Conservation (phyloP, 805 yeast species). For the Wickerhamiella nectarea region DNA sequence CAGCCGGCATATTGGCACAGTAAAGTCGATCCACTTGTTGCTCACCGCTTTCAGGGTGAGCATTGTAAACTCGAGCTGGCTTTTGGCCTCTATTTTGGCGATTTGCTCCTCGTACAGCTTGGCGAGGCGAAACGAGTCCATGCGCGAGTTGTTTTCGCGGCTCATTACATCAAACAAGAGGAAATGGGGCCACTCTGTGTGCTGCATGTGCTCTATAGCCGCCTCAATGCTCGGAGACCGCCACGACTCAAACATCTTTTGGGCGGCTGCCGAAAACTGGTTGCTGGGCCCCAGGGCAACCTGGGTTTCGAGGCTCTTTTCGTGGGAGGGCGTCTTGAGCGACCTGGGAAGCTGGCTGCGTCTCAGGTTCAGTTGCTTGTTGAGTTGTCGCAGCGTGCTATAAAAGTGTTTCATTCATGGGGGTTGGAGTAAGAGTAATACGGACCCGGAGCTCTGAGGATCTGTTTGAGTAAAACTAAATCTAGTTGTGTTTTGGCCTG, state of each 20-base stretch:
- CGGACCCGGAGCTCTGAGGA: no score
- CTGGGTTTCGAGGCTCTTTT: background rate
- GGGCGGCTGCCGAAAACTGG: no score
- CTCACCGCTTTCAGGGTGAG: conserved; percentile 18
- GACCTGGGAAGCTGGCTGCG: background rate
- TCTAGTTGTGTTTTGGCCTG: no score
- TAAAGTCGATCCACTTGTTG: conserved; percentile 16
- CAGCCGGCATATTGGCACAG: conserved; percentile 20
- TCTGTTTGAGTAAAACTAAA: no score
- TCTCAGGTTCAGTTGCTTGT: background rate
- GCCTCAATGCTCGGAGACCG: conserved; percentile 11
- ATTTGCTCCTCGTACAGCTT: conserved; percentile 16
- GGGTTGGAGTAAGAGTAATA: no score
- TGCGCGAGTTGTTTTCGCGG: conserved; percentile 16
- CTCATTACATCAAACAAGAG: conserved; percentile 19
- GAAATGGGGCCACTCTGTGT: conserved; percentile 21
- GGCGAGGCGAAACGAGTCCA: conserved; percentile 19
- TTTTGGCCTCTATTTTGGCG: conserved; percentile 3
- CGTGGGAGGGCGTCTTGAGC: background rate
- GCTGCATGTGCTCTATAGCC: conserved; percentile 16
- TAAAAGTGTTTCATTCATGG: no score
- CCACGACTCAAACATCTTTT: conserved; percentile 9
- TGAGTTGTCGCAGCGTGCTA: background rate
- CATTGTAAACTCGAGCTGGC: conserved; percentile 16
- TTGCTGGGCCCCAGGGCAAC: background rate